phyloP scores from a whole-genome alignment of 75 land plant species.

The Picea sitchensis region DNA sequence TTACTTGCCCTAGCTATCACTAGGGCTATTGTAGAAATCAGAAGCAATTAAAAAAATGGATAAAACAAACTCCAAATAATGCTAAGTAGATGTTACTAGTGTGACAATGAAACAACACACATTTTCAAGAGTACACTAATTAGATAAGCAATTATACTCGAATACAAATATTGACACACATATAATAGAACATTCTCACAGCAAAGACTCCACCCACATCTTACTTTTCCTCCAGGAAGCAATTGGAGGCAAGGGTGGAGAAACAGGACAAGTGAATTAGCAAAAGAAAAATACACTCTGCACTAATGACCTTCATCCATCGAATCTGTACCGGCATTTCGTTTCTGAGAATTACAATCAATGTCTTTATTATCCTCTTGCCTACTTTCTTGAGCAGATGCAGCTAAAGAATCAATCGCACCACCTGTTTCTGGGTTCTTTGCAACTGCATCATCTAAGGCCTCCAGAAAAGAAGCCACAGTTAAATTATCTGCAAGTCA shows the following conservation, averaged over 20 bases:
- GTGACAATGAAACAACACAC: background rate
- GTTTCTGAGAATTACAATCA: slow-evolving; percentile 19
- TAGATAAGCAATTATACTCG: background rate
- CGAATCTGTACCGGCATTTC: slow-evolving; percentile 20
- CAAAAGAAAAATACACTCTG: background rate
- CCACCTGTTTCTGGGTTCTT: slow-evolving; percentile 4
- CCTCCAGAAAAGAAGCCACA: slow-evolving; percentile 93
- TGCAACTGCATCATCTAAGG: slow-evolving; percentile 88
- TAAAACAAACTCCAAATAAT: background rate
- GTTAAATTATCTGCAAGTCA: slow-evolving; percentile 79
- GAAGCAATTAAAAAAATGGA: background rate
- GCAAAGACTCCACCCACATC: background rate
- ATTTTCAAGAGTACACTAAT: background rate
- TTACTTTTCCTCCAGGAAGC: too few relatives aligned
- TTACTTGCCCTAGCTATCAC: background rate
- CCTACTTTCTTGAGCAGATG: slow-evolving; percentile 20
- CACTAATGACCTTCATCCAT: slow-evolving; percentile 47
- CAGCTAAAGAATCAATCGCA: slow-evolving; percentile 3
- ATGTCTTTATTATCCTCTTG: slow-evolving; percentile 32
- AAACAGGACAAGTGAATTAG: background rate
- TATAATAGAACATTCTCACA: slow-evolving; percentile 5
- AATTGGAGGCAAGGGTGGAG: background rate
- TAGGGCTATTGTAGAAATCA: background rate
- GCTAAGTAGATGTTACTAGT: background rate
- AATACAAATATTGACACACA: background rate